These are phyloP conservation scores for Colletotrichum sp. DNA, from an alignment of 2,329 filamentous ascomycete species.

Conservation along the genomic window DNA sequence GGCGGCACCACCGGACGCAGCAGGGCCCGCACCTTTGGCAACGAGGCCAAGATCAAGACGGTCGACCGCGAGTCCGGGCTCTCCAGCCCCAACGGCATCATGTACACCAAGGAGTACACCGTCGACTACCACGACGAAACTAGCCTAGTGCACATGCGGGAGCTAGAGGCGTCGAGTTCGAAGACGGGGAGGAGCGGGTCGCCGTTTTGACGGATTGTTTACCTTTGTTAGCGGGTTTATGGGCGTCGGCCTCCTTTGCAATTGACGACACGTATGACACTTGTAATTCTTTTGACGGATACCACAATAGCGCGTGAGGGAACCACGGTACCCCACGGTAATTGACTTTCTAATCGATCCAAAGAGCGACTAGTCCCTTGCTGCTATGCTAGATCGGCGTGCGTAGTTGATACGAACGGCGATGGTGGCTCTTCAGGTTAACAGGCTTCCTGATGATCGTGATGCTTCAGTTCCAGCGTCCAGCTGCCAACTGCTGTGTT, in stretches of 20 bases:
- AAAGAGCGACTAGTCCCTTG: neutral
- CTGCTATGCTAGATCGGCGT: neutral
- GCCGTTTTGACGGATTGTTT: neutral
- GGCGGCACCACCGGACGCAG: conserved; percentile 20
- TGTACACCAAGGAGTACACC: conserved; percentile 36
- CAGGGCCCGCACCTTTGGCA: conserved; percentile 16
- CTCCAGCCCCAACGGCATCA: conserved; percentile 29
- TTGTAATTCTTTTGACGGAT: neutral
- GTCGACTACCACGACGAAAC: conserved; percentile 39
- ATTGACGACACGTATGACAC: neutral
- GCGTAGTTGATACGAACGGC: neutral
- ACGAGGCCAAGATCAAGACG: conserved; percentile 14
- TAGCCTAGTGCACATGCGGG: conserved; percentile 33
- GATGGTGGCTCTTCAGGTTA: neutral
- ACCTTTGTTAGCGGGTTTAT: neutral
- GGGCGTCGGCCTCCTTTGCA: neutral
- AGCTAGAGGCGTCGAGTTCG: conserved; percentile 22
- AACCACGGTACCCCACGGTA: neutral
- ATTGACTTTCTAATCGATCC: neutral
- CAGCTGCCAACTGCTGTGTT: neutral
- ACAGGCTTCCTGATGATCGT: neutral
- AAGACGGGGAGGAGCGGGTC: conserved; percentile 8
- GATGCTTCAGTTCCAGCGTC: neutral
- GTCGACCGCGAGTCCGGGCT: neutral
- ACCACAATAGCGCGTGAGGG: conserved; percentile 1